These are phyloP conservation scores for Bacidia gigantensis DNA, from an alignment of 495 filamentous ascomycete species.

Conservation along the genomic window DNA sequence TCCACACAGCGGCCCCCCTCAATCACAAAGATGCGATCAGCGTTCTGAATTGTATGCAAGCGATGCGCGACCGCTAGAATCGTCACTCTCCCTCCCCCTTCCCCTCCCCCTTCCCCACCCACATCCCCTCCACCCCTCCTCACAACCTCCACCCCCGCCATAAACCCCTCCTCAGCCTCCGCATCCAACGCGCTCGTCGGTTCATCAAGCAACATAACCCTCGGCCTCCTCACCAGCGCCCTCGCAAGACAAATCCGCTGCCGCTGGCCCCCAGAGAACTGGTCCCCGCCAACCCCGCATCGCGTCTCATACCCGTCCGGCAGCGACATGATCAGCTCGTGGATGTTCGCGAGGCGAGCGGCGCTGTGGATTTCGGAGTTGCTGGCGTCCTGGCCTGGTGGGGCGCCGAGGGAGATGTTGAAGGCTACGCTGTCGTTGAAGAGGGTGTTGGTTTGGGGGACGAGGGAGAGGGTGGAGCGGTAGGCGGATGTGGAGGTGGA, in stretches of 20 bases:
- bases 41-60: conserved; percentile 58
- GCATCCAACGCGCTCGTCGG: conserved; percentile 65
- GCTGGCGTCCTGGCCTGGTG: conserved; percentile 24
- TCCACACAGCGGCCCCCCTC: conserved; percentile 54
- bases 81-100: conserved; percentile 45
- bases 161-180: conserved; percentile 56
- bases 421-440: conserved; percentile 44
- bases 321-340: conserved; percentile 46
- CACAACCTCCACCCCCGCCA: conserved; percentile 55
- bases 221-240: conserved; percentile 58
- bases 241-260: conserved; percentile 65
- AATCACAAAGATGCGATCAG: conserved; percentile 64
- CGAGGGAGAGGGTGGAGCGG: conserved; percentile 41
- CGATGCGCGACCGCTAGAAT: conserved; percentile 71
- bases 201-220: conserved; percentile 63
- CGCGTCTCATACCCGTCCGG: conserved; percentile 46
- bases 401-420: conserved; percentile 37
- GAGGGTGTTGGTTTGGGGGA: conserved; percentile 50
- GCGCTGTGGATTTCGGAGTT: conserved; percentile 42
- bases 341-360: conserved; percentile 45
- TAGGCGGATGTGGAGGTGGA: conserved; percentile 31
- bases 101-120: too few species aligned
- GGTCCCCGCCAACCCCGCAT: conserved; percentile 48
- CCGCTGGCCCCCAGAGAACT: conserved; percentile 63
- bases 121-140: too few species aligned